Percentiles rank a stretch among this genome's conserved stretches.
Evolutionary conservation across 352 stramenopile genomes (phyloP).

Genomic region (Phytophthora sansomeana): DNA sequence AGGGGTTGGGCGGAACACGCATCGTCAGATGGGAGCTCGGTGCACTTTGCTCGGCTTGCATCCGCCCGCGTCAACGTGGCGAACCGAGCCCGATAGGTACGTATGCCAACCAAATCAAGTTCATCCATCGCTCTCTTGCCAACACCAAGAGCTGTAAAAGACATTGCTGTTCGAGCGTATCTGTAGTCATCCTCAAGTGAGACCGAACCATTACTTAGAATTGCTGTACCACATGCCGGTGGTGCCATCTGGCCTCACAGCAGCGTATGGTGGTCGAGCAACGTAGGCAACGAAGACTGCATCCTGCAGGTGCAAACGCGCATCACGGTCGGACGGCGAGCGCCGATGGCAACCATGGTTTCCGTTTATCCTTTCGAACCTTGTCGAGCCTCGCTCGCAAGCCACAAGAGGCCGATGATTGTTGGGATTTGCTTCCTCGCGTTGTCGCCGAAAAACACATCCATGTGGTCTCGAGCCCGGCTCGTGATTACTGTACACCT

Average conservation of each 20-base stretch:
- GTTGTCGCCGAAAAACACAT: slow-evolving; percentile 29
- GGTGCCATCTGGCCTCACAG: slow-evolving; percentile 20
- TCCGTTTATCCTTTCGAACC: slow-evolving; percentile 13
- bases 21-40: slow-evolving; percentile 8
- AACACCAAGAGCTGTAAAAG: slow-evolving; percentile 6
- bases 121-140: background rate
- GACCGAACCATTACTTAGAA: slow-evolving; percentile 8
- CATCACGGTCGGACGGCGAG: slow-evolving; percentile 6
- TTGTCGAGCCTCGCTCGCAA: background rate
- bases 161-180: slow-evolving; percentile 10
- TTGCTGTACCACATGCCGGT: slow-evolving; percentile 21
- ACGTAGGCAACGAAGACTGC: slow-evolving; percentile 10
- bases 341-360: background rate
- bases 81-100: slow-evolving; percentile 8
- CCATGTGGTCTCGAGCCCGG: slow-evolving; percentile 34
- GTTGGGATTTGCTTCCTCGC: slow-evolving; percentile 28
- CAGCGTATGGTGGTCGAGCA: slow-evolving; percentile 26
- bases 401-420: slow-evolving; percentile 18
- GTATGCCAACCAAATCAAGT: slow-evolving; percentile 13
- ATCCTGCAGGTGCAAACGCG: background rate
- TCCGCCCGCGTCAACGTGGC: slow-evolving; percentile 30
- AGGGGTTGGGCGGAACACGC: slow-evolving; percentile 22
- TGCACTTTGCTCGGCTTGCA: slow-evolving; percentile 25
- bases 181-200: slow-evolving; percentile 24
- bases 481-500: slow-evolving; percentile 14